A percentile compares a stretch with the other conserved stretches of the same genome.
Evolutionary conservation across 2,329 filamentous ascomycete genomes (phyloP).

Genomic region (Penicillium sp.): DNA sequence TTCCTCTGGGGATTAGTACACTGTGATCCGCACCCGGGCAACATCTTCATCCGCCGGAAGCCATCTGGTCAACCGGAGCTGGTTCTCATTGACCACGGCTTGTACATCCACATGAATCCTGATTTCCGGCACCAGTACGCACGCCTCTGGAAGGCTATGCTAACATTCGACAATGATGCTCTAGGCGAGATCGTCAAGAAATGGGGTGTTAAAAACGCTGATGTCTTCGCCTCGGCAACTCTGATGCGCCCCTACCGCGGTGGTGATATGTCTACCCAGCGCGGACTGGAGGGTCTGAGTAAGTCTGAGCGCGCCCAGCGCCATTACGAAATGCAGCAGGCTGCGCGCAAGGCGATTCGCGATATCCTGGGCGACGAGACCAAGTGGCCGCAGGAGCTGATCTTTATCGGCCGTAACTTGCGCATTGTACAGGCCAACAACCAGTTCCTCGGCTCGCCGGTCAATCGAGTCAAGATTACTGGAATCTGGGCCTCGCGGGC

Average conservation of each 20-base stretch:
- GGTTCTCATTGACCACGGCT: constrained; percentile 93
- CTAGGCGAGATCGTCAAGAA: constrained; percentile 71
- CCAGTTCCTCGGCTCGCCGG: constrained; percentile 84
- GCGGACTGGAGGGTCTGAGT: constrained; percentile 56
- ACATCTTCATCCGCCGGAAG: constrained; percentile 90
- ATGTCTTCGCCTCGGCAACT: constrained; percentile 89
- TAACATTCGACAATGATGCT: constrained; percentile 89
- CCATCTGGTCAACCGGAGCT: constrained; percentile 84
- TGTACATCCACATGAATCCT: constrained; percentile 89
- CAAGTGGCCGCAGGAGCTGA: constrained; percentile 86
- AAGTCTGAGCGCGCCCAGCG: constrained; percentile 61
- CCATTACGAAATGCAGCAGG: constrained; percentile 80
- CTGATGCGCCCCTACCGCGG: constrained; percentile 90
- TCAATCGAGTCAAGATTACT: constrained; percentile 92
- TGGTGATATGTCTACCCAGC: constrained; percentile 70
- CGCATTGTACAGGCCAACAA: constrained; percentile 94
- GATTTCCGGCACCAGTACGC: constrained; percentile 85
- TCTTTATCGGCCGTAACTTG: constrained; percentile 91
- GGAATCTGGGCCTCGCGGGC: constrained; percentile 86
- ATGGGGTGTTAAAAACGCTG: constrained; percentile 89
- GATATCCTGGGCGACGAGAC: constrained; percentile 82
- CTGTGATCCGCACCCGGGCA: constrained; percentile 95
- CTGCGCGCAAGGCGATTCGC: constrained; percentile 72
- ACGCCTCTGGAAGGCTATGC: constrained; percentile 88
- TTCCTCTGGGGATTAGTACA: constrained; percentile 96